Evolutionary conservation across 2,329 filamentous ascomycete species (phyloP).

Genomic region (Fusarium scirpi): DNA sequence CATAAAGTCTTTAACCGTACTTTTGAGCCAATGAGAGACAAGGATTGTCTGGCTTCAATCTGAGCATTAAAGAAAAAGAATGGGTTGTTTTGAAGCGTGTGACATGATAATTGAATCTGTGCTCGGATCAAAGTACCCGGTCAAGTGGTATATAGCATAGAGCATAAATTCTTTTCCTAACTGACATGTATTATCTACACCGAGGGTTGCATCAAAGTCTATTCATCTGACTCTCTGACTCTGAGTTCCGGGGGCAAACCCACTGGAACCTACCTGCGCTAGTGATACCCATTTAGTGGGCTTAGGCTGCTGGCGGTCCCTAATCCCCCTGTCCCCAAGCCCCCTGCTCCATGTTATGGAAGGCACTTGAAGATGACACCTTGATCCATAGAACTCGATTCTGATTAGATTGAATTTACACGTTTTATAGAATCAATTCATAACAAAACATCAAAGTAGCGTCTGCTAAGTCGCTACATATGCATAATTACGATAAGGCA

Average conservation of each 20-base stretch:
- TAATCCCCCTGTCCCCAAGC: slow-evolving; percentile 6
- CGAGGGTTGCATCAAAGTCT: not conserved
- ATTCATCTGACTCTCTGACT: not conserved
- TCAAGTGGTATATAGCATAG: not conserved
- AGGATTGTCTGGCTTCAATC: slow-evolving; percentile 9
- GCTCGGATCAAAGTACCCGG: not conserved
- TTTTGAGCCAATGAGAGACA: slow-evolving; percentile 15
- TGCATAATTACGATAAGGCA: not conserved
- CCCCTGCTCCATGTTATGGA: not conserved
- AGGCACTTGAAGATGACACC: slow-evolving; percentile 38
- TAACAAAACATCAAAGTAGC: not conserved
- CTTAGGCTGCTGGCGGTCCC: slow-evolving; percentile 7
- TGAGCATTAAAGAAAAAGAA: slow-evolving; percentile 16
- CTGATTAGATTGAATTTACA: slow-evolving; percentile 5
- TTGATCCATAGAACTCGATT: slow-evolving; percentile 21
- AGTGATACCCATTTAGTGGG: slow-evolving; percentile 18
- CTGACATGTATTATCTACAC: not conserved
- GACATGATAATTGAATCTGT: slow-evolving; percentile 19
- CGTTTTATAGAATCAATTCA: not conserved
- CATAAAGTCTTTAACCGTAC: slow-evolving; percentile 24
- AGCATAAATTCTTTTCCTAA: not conserved
- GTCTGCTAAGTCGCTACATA: not conserved
- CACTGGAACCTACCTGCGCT: not conserved
- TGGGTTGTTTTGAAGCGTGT: slow-evolving; percentile 6
- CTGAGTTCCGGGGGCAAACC: not conserved